Conservation (phyloP, 2,329 filamentous ascomycete species). For the Ascosphaera apis region DNA sequence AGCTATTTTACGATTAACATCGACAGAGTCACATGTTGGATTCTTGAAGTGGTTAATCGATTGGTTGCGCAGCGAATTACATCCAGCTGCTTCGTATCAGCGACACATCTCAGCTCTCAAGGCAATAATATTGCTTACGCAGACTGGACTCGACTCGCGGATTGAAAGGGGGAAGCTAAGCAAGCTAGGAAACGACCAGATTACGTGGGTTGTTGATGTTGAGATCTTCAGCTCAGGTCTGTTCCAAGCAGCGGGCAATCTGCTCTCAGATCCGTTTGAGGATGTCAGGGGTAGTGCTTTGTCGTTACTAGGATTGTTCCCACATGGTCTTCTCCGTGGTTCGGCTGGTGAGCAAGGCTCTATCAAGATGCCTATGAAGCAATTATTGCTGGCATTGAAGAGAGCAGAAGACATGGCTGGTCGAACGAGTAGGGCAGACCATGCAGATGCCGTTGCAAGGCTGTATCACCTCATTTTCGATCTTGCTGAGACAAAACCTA, state of each 20-base stretch:
- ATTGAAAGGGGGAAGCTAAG: constrained; percentile 17
- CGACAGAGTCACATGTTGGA: background rate
- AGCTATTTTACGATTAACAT: background rate
- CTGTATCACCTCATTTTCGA: constrained; percentile 46
- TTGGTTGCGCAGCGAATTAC: constrained; percentile 52
- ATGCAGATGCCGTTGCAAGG: constrained; percentile 74
- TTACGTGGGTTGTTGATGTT: constrained; percentile 27
- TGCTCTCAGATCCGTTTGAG: constrained; percentile 76
- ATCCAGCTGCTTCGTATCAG: constrained; percentile 69
- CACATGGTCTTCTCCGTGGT: constrained; percentile 9
- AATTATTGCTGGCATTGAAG: constrained; percentile 12
- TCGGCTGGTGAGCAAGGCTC: constrained; percentile 8
- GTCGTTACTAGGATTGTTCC: constrained; percentile 20
- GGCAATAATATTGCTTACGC: constrained; percentile 42
- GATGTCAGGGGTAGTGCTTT: constrained; percentile 47
- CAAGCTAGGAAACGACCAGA: constrained; percentile 26
- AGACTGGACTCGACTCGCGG: constrained; percentile 39
- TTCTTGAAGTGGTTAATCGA: constrained; percentile 55
- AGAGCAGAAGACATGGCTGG: constrained; percentile 18
- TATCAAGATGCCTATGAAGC: constrained; percentile 1
- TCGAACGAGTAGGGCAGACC: constrained; percentile 60
- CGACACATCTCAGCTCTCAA: constrained; percentile 64
- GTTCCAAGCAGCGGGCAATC: constrained; percentile 43
- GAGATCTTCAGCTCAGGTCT: constrained; percentile 18
- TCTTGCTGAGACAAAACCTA: constrained; percentile 21